These are phyloP conservation scores for Naganishia onofrii DNA, from an alignment of 768 basidiomycete species.

Conservation along the genomic window DNA sequence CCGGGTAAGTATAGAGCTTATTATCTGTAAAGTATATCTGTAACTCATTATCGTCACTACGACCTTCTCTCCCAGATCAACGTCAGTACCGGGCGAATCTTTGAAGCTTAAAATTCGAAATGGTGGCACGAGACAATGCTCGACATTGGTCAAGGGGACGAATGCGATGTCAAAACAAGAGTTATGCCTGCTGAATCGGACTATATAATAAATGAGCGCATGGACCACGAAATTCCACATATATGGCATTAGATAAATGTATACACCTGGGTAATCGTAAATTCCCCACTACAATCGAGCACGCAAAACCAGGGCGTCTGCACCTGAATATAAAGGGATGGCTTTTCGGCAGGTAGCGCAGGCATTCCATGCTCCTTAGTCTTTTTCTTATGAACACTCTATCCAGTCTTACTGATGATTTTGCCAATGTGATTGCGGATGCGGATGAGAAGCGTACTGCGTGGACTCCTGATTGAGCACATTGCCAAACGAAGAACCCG, in stretches of 20 bases:
- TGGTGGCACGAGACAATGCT: background rate
- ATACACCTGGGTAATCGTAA: background rate
- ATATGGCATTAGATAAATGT: background rate
- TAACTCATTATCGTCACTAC: background rate
- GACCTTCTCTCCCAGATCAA: conserved; percentile 19
- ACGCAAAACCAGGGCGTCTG: too few species aligned
- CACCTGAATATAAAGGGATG: too few species aligned
- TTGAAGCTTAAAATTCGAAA: conserved; percentile 4
- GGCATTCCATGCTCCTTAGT: too few species aligned
- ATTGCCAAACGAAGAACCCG: background rate
- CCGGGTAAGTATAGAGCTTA: conserved; percentile 37
- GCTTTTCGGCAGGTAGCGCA: too few species aligned
- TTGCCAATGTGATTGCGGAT: conserved; percentile 14
- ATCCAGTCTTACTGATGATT: background rate
- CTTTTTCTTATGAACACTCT: too few species aligned
- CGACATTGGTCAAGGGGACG: background rate
- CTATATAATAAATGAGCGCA: background rate
- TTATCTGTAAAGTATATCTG: too few species aligned
- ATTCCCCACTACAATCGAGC: background rate
- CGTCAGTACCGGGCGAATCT: conserved; percentile 28
- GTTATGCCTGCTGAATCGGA: background rate
- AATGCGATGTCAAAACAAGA: background rate
- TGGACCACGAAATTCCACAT: background rate
- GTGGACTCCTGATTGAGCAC: conserved; percentile 8
- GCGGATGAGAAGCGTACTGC: background rate